phyloP scores from a whole-genome alignment of 345 rosid genomes.

The Tarenaya hassleriana region DNA sequence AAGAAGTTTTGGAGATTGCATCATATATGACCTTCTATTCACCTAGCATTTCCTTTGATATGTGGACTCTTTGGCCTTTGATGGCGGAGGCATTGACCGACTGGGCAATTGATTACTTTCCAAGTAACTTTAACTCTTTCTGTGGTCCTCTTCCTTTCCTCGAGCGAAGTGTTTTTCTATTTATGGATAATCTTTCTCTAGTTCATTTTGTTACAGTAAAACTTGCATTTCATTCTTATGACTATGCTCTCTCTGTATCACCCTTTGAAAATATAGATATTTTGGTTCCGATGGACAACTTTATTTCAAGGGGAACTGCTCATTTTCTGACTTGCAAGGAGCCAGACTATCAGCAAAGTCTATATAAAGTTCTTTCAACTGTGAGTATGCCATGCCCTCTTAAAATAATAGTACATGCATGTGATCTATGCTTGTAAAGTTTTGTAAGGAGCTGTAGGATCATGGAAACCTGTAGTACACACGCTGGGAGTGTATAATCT shows the following conservation, averaged over 20 bases:
- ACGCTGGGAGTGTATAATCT: slow-evolving; percentile 14
- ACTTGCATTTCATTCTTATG: slow-evolving; percentile 5
- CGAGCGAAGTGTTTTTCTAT: not conserved
- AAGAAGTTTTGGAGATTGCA: slow-evolving; percentile 96
- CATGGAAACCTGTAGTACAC: not conserved
- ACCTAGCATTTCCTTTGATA: slow-evolving; percentile 80
- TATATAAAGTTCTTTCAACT: slow-evolving; percentile 84
- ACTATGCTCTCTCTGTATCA: slow-evolving; percentile 12
- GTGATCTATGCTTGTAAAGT: slow-evolving; percentile 16
- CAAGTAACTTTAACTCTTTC: slow-evolving; percentile 48
- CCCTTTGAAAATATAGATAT: slow-evolving; percentile 51
- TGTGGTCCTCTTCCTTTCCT: slow-evolving; percentile 13
- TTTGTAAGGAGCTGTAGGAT: not conserved
- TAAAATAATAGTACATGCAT: slow-evolving; percentile 11
- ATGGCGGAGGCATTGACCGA: slow-evolving; percentile 89
- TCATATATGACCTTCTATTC: slow-evolving; percentile 98
- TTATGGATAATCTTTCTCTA: not conserved
- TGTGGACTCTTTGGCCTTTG: slow-evolving; percentile 99
- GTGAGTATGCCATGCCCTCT: slow-evolving; percentile 48
- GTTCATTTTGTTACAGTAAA: slow-evolving; percentile 7
- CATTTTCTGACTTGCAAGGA: slow-evolving; percentile 87
- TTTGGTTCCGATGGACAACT: slow-evolving; percentile 95
- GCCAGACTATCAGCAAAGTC: slow-evolving; percentile 93
- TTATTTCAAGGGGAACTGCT: slow-evolving; percentile 85
- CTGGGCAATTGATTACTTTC: slow-evolving; percentile 98